A percentile compares a stretch with the other conserved stretches of the same genome.
Evolutionary conservation across 495 filamentous ascomycete species (phyloP).

Genomic region (Aspergillus conjunctus): DNA sequence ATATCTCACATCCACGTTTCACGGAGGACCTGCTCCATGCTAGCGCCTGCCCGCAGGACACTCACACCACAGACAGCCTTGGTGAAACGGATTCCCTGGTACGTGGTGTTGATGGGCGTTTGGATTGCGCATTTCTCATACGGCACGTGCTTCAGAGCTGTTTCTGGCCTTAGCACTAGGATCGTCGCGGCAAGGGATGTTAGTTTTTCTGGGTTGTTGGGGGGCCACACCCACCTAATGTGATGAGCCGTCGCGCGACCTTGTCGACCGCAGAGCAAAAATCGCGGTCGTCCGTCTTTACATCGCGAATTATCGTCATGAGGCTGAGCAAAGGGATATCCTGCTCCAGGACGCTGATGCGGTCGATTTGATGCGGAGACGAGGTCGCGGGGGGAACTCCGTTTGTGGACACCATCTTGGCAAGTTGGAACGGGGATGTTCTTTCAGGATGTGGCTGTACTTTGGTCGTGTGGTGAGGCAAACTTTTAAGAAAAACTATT

Average conservation of each 20-base stretch:
- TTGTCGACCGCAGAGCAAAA: constrained; percentile 25
- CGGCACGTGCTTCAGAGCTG: constrained; percentile 23
- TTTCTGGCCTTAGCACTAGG: background rate
- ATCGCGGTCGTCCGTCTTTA: constrained; percentile 12
- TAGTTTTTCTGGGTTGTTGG: background rate
- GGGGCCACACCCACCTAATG: constrained; percentile 7
- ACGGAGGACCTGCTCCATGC: constrained; percentile 26
- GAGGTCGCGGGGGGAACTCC: constrained; percentile 5
- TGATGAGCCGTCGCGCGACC: constrained; percentile 17
- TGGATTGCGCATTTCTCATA: constrained; percentile 13
- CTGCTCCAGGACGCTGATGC: constrained; percentile 22
- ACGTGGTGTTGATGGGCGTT: constrained; percentile 18
- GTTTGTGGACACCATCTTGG: constrained; percentile 8
- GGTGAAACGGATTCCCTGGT: constrained; percentile 15
- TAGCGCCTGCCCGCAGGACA: constrained; percentile 27
- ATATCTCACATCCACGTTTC: constrained; percentile 21
- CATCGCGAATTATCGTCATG: constrained; percentile 27
- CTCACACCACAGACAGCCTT: constrained; percentile 27
- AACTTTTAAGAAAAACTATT: background rate
- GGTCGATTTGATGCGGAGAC: constrained; percentile 1
- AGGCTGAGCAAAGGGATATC: constrained; percentile 19
- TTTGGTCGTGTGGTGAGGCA: background rate
- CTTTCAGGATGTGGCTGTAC: background rate
- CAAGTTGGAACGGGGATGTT: background rate
- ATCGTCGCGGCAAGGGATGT: background rate